Base-by-base conservation (phyloP, 495 filamentous ascomycete genomes). In the Penicillium soppii region DNA sequence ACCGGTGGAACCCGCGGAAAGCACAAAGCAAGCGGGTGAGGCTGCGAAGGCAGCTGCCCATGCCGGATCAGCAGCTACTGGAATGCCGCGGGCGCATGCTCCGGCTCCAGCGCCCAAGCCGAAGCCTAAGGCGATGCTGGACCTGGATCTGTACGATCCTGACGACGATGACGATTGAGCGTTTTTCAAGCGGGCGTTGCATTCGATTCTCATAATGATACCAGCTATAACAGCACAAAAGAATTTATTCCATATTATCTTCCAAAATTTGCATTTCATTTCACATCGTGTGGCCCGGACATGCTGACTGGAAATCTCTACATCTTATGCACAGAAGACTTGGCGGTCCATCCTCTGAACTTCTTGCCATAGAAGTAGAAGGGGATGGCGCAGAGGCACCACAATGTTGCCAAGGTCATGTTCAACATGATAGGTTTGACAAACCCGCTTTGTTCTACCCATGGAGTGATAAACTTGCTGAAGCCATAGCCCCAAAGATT, bases 301-400 rank as follows among this genome's bases (percentile, higher is more conserved):
- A 2, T 6, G 19, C 6, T 35, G 12, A 25, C 9, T 23, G 17
- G 17, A 15, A 39, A 5, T 20, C 22, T 36, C n/a, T 67, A 82
- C 76, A 82, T 72, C 33, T 52, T 65, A 63, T 85, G 81, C 23
- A 84, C 77, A 20, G 63, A 73, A 16, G 72, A 77, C 45, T 80
- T 75, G 53, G 66, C 78, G 2, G 74, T 80, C 76, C 73, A 81
- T 51, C 71, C 72, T 40, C 81, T 58, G 50, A 82, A 77, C 7
- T 60, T 74, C 72, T 85, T 85, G 3, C 81, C 82, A 47, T 72
- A 76, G 48, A 68, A 77, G 57, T 77, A 84, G 58, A 82, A 82
- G 12, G 81, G 54, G 20, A 82, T 69, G 3, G 73, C 79, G 52
- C 68, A 79, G 15, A 74, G 65, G 65, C 75, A 80, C 65, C 72